phyloP scores from a whole-genome alignment of 2,329 filamentous ascomycete genomes.

The Graphiopsis chlorocephala region DNA sequence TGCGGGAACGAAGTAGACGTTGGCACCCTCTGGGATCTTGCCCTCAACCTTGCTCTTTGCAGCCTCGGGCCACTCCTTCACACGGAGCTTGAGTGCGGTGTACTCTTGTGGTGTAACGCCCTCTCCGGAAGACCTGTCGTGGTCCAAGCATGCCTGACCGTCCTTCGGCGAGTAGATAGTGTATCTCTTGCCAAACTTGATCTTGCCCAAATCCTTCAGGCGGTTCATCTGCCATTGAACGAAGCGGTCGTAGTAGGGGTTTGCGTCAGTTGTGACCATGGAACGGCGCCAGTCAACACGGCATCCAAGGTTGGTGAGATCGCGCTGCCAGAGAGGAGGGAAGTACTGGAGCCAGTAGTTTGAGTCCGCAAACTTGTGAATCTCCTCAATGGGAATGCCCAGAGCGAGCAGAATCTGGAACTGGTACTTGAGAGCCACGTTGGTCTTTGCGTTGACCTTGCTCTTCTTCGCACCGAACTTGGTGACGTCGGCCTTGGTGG shows the following conservation, averaged over 20 bases:
- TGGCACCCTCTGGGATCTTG: slow-evolving; percentile 74
- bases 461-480: slow-evolving; percentile 93
- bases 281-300: slow-evolving; percentile 90
- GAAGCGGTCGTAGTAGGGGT: slow-evolving; percentile 95
- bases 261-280: slow-evolving; percentile 93
- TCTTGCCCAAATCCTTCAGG: slow-evolving; percentile 83
- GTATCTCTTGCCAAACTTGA: slow-evolving; percentile 89
- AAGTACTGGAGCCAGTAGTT: slow-evolving; percentile 90
- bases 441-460: slow-evolving; percentile 80
- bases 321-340: slow-evolving; percentile 73
- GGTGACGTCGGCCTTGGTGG: slow-evolving; percentile 74
- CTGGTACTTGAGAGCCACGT: slow-evolving; percentile 91
- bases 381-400: slow-evolving; percentile 82
- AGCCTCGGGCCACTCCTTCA: slow-evolving; percentile 81
- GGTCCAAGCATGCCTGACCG: slow-evolving; percentile 82
- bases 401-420: slow-evolving; percentile 93
- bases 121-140: slow-evolving; percentile 78
- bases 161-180: slow-evolving; percentile 92
- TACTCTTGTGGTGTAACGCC: slow-evolving; percentile 87
- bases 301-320: slow-evolving; percentile 79
- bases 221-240: slow-evolving; percentile 97
- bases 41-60: slow-evolving; percentile 69
- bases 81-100: slow-evolving; percentile 84
- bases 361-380: slow-evolving; percentile 90
- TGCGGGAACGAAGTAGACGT: slow-evolving; percentile 86